These are phyloP conservation scores for Aspergillus pseudoterreus DNA, from an alignment of 2,329 filamentous ascomycete species.

Conservation along the genomic window DNA sequence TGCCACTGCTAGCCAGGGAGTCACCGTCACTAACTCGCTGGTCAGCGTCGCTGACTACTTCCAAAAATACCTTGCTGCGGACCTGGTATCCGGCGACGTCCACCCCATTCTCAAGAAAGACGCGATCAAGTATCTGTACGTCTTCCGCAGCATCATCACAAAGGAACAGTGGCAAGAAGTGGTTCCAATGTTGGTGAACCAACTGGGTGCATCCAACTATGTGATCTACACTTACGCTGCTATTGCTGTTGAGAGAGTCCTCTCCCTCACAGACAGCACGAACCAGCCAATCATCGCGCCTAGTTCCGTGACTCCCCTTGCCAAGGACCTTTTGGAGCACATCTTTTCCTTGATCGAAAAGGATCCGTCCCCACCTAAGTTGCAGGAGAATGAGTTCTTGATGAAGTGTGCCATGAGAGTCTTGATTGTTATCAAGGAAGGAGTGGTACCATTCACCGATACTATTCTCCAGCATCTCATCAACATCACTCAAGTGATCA, in stretches of 20 bases:
- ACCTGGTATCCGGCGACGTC: slow-evolving; percentile 68
- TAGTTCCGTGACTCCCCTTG: slow-evolving; percentile 71
- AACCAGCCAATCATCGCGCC: slow-evolving; percentile 77
- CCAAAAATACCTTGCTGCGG: slow-evolving; percentile 84
- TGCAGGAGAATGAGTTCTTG: slow-evolving; percentile 97
- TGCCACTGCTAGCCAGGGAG: slow-evolving; percentile 81
- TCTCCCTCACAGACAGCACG: slow-evolving; percentile 74
- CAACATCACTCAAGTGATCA: slow-evolving; percentile 86
- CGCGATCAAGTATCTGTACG: slow-evolving; percentile 96
- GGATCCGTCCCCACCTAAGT: slow-evolving; percentile 78
- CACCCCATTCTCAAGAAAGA: slow-evolving; percentile 93
- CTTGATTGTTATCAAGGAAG: slow-evolving; percentile 86
- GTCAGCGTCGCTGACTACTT: slow-evolving; percentile 95
- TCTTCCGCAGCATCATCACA: slow-evolving; percentile 90
- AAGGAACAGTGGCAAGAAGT: slow-evolving; percentile 88
- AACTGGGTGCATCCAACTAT: slow-evolving; percentile 84
- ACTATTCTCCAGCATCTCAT: slow-evolving; percentile 79
- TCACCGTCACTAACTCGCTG: slow-evolving; percentile 81
- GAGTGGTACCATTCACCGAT: slow-evolving; percentile 69
- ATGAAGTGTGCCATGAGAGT: slow-evolving; percentile 99
- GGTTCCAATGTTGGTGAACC: slow-evolving; percentile 85
- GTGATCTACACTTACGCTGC: slow-evolving; percentile 97
- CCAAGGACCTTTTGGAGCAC: slow-evolving; percentile 83
- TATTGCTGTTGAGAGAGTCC: slow-evolving; percentile 89
- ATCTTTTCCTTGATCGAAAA: slow-evolving; percentile 89